Base-by-base conservation (phyloP, 2,329 filamentous ascomycete species). In the Aspergillus luchuensis region DNA sequence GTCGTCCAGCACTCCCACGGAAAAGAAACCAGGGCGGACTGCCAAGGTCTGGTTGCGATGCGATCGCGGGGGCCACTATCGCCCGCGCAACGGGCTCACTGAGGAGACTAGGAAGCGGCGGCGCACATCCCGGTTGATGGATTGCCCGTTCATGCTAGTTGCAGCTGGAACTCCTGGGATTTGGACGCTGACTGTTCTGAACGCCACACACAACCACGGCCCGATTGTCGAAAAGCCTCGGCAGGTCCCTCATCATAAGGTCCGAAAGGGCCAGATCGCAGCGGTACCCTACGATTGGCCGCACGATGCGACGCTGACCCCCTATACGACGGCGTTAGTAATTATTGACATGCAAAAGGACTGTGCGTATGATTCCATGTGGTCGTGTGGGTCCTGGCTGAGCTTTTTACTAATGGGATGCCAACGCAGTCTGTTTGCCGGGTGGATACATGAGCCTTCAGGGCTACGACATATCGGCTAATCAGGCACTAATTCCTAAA, bases 321-420 rank as follows among this genome's bases (percentile, higher is more conserved):
- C 78, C 23, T 78, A 76, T 60, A 81, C 77, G 5, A 81, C 79
- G 25, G 79, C 79, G 0, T 67, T 81, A 45, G 76, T 81, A 23
- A 71, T 81, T 10, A 78, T 81, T 59, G 79, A 81, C 63, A 81
- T 81, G 79, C 79, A 81, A 62, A 76, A 78, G 55, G 79, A 81
- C 66, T 81, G 79, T 81, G 67, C 58, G 77, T 70, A 36, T 60
- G 11, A 49, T 17, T 21, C 45, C 41, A 36, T 8, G 38, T 4
- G n/a, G 51, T 23, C 10, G 25, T 13, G 49, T 48, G 41, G 49
- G 25, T 38, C 38, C 50, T 52, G 39, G 23, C 21, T n/a, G 15
- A 25, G 3, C 10, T 8, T 56, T 11, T 56, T 51, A 54, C 62
- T 68, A 54, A 67, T 54, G 45, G 11, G 28, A 30, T 28, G 17